Evolutionary conservation across 768 basidiomycete genomes (phyloP).

Genomic region (Boletus sp.): DNA sequence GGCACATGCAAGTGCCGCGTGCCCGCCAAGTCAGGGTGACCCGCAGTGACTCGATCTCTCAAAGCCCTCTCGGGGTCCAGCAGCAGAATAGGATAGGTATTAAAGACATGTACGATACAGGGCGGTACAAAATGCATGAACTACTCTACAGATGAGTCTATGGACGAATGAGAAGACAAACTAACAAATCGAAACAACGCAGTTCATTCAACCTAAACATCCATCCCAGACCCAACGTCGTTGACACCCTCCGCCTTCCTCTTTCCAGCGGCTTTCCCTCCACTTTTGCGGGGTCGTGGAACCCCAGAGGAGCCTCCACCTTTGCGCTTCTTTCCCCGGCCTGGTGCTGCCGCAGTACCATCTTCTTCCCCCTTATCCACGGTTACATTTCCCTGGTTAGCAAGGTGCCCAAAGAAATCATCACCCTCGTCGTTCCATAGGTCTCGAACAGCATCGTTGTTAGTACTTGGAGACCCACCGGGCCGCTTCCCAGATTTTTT

Average conservation of each 20-base stretch:
- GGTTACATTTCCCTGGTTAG: constrained; percentile 19
- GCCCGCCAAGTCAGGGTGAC: not conserved
- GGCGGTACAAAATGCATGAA: constrained; percentile 26
- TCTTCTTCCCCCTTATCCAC: constrained; percentile 33
- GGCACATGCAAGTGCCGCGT: not conserved
- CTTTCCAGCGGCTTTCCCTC: constrained; percentile 30
- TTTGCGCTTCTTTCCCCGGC: constrained; percentile 35
- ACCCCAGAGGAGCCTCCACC: constrained; percentile 16
- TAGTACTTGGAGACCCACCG: constrained; percentile 29
- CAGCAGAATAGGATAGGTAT: constrained; percentile 17
- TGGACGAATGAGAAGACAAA: constrained; percentile 9
- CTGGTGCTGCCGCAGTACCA: constrained; percentile 19
- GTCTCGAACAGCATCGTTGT: constrained; percentile 48
- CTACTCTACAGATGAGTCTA: constrained; percentile 31
- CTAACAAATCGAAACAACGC: constrained; percentile 8
- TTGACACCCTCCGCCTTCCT: constrained; percentile 27
- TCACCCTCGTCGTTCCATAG: constrained; percentile 87
- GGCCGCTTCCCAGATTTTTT: constrained; percentile 36
- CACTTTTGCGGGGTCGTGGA: constrained; percentile 28
- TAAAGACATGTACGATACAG: constrained; percentile 32
- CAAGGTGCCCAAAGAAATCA: constrained; percentile 73
- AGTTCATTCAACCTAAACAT: constrained; percentile 27
- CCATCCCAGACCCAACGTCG: constrained; percentile 26
- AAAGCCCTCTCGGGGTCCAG: no score
- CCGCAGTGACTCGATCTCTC: not conserved